A percentile compares a stretch with the other conserved stretches of the same genome.
These are phyloP conservation scores for Yarrowia sp. DNA, from an alignment of 805 yeast genomes.

Conservation along the genomic window DNA sequence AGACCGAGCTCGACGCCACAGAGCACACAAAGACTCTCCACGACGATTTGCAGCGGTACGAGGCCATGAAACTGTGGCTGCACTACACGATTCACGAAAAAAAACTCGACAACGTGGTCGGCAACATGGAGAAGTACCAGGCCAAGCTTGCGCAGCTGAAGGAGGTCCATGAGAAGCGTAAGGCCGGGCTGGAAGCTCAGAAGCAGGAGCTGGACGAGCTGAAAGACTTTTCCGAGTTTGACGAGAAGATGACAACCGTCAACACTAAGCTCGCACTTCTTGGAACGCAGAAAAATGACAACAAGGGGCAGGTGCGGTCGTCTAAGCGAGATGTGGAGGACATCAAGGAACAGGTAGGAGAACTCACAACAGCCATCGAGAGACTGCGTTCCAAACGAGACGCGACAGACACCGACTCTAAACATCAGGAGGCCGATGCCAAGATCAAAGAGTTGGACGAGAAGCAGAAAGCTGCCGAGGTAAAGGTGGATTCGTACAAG, in stretches of 20 bases:
- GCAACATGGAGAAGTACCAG: background rate
- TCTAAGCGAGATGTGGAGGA: background rate
- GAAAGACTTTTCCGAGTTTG: no score
- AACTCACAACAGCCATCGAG: background rate
- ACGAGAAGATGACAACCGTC: background rate
- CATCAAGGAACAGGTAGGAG: background rate
- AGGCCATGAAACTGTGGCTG: slow-evolving; percentile 19
- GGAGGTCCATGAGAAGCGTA: slow-evolving; percentile 1
- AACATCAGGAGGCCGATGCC: slow-evolving; percentile 1
- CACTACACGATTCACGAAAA: background rate
- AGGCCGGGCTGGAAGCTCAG: background rate
- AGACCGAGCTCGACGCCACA: slow-evolving; percentile 11
- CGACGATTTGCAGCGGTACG: slow-evolving; percentile 9
- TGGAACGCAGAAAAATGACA: background rate
- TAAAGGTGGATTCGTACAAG: background rate
- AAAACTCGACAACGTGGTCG: background rate
- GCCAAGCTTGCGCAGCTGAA: background rate
- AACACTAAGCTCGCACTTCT: background rate
- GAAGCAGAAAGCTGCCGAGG: background rate
- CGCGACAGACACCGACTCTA: background rate
- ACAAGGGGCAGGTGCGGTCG: background rate
- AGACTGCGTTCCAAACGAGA: background rate
- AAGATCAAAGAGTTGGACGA: background rate
- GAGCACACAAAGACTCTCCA: slow-evolving; percentile 8
- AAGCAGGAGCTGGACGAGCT: slow-evolving; percentile 3